A percentile compares a stretch with the other conserved stretches of the same genome.
These are phyloP conservation scores for Globisporangium radiosum DNA, from an alignment of 352 stramenopile genomes.

Conservation along the genomic window DNA sequence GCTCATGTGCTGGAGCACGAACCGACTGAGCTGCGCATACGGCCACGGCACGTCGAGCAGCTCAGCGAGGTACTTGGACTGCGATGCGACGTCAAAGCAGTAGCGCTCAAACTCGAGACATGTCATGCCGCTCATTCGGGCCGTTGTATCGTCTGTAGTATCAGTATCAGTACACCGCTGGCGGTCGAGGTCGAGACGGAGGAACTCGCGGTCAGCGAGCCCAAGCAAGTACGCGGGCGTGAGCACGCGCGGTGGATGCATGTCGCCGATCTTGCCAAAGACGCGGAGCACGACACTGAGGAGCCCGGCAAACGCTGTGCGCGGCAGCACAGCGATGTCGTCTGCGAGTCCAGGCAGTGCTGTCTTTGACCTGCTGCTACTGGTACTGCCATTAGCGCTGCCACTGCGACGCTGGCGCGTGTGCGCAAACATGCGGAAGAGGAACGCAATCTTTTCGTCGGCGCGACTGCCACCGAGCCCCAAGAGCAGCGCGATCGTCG, in stretches of 20 bases:
- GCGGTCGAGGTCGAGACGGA: conserved; percentile 36
- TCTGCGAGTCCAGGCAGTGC: background rate
- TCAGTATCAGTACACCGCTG: background rate
- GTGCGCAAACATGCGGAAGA: conserved; percentile 63
- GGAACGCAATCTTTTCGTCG: conserved; percentile 58
- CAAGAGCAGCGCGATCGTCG: conserved; percentile 46
- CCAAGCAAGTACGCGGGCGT: conserved; percentile 32
- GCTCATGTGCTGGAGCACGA: conserved; percentile 83
- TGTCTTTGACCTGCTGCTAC: background rate
- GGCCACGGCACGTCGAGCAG: conserved; percentile 64
- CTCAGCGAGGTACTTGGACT: conserved; percentile 63
- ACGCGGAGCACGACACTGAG: conserved; percentile 46
- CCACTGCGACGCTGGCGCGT: conserved; percentile 1
- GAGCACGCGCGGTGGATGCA: conserved; percentile 31
- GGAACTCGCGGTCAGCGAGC: conserved; percentile 53
- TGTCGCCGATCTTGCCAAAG: conserved; percentile 46
- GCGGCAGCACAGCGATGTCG: conserved; percentile 32
- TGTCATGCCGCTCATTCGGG: conserved; percentile 51
- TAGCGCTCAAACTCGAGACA: conserved; percentile 68
- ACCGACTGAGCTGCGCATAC: conserved; percentile 74
- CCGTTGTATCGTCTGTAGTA: background rate
- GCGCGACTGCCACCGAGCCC: conserved; percentile 38
- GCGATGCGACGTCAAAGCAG: conserved; percentile 39
- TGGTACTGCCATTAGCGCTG: background rate
- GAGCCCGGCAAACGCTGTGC: conserved; percentile 41